phyloP scores from a whole-genome alignment of 352 stramenopile species.

The Thalassiosira allenii region DNA sequence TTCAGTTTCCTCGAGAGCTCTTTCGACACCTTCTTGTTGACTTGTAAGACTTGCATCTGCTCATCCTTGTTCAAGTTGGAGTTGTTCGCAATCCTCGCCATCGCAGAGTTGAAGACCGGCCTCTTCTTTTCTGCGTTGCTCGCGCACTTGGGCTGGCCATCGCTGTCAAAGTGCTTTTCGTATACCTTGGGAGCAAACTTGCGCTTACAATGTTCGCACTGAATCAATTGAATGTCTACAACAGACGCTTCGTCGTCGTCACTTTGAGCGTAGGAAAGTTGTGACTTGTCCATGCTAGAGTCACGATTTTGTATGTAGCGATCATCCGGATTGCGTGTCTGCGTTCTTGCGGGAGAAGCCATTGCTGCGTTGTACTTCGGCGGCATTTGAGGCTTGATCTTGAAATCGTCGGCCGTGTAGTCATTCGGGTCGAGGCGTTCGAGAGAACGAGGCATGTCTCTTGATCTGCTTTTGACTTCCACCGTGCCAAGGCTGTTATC shows the following conservation, averaged over 20 bases:
- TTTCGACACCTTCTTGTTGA: conserved; percentile 52
- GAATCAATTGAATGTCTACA: conserved; percentile 57
- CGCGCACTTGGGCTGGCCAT: conserved; percentile 58
- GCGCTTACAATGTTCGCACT: conserved; percentile 54
- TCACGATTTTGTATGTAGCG: not conserved
- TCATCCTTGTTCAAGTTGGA: conserved; percentile 56
- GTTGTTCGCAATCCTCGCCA: conserved; percentile 60
- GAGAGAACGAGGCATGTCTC: conserved; percentile 13
- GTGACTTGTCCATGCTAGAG: conserved; percentile 29
- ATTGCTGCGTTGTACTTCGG: not conserved
- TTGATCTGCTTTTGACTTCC: not conserved
- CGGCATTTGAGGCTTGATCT: not conserved
- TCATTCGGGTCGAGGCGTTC: conserved; percentile 25
- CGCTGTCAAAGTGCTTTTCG: conserved; percentile 56
- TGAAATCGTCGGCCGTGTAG: conserved; percentile 22
- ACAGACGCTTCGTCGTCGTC: conserved; percentile 47
- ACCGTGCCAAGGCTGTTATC: not conserved
- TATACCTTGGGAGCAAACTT: conserved; percentile 64
- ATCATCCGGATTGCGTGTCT: not conserved
- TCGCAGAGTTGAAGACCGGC: conserved; percentile 57
- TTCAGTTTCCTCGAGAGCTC: conserved; percentile 23
- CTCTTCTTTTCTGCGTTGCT: conserved; percentile 45
- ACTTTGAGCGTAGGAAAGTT: conserved; percentile 19
- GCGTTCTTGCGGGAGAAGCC: not conserved
- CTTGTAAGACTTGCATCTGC: conserved; percentile 34